phyloP scores from a whole-genome alignment of 2,329 filamentous ascomycete genomes.

The Phaeoacremonium minimum region DNA sequence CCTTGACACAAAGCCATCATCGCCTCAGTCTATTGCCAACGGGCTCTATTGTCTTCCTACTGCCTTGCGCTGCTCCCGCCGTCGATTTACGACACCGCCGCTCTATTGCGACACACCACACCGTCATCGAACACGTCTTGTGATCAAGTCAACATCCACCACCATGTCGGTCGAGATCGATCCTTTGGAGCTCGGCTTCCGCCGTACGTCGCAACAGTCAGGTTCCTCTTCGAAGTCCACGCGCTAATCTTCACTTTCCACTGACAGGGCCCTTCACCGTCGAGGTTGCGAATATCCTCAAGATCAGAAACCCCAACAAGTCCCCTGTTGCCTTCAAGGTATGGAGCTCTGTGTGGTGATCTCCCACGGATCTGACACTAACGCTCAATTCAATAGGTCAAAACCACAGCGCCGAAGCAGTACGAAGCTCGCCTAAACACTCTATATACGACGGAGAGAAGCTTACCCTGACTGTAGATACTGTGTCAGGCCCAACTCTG shows the following conservation, averaged over 20 bases:
- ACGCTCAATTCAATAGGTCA: constrained; percentile 71
- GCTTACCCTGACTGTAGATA: constrained; percentile 58
- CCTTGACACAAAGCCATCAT: no score
- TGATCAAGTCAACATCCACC: no score
- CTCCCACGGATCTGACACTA: constrained; percentile 14
- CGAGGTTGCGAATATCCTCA: constrained; percentile 61
- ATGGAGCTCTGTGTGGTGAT: constrained; percentile 15
- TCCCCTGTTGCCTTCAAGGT: constrained; percentile 68
- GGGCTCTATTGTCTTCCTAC: no score
- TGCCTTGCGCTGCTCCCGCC: no score
- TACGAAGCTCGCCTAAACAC: constrained; percentile 45
- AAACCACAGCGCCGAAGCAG: constrained; percentile 99
- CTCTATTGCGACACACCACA: no score
- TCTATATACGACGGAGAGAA: constrained; percentile 9
- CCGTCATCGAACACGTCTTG: no score
- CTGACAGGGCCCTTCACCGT: constrained; percentile 59
- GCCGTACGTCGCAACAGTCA: constrained; percentile 72
- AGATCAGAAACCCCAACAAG: constrained; percentile 60
- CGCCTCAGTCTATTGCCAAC: no score
- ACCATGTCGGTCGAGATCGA: constrained; percentile 94
- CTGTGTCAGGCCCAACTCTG: constrained; percentile 95
- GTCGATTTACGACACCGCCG: no score
- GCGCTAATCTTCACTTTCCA: constrained; percentile 6
- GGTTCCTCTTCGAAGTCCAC: no score
- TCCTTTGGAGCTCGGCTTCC: constrained; percentile 87